Evolutionary conservation across 2,329 filamentous ascomycete species (phyloP), one percentile per base, ranked within the genome.

Genomic region (Fusarium globosum): DNA sequence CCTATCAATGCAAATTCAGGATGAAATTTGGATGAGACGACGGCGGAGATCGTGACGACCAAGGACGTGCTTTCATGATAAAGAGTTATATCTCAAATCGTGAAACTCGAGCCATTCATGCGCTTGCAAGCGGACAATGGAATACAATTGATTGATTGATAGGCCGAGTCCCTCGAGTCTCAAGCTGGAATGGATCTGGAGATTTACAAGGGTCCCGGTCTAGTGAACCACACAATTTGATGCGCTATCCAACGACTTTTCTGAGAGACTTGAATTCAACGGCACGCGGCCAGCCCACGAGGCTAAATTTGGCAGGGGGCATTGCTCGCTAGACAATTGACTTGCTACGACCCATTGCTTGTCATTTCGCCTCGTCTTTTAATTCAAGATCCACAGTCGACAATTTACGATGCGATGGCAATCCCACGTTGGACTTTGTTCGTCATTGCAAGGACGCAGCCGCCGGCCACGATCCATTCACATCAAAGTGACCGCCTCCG

Each of bases 281-380:
- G 72, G 76, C 76, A 78, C 76, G 76, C 72, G 76, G 76, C 65
- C 76, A 77, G 59, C 58, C 75, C 75, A 78, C 73, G 76, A 75
- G 76, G 70, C 76, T 78, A 78, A 75, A 70, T 76, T 59, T 73
- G 76, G 72, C 71, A 73, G 66, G 75, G 74, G 76, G 60, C 64
- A 61, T 69, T 76, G 69, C 62, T 73, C 66, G 56, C 63, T 69
- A 65, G 69, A 73, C 52, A 66, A 65, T 73, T 61, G 68, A 72
- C 67, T 69, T 72, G 68, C 70, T 75, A 59, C 61, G 61, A 61
- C 67, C 61, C 62, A 33, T 59, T 65, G 52, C 55, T 59, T 16
- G 38, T 39, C 45, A 65, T 62, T 43, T 74, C 62, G 71, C 68
- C 58, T 62, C 39, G 65, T 46, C 66, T 65, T 65, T 60, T 60